Evolutionary conservation across 768 basidiomycete genomes (phyloP).

Genomic region (Russula emetica): DNA sequence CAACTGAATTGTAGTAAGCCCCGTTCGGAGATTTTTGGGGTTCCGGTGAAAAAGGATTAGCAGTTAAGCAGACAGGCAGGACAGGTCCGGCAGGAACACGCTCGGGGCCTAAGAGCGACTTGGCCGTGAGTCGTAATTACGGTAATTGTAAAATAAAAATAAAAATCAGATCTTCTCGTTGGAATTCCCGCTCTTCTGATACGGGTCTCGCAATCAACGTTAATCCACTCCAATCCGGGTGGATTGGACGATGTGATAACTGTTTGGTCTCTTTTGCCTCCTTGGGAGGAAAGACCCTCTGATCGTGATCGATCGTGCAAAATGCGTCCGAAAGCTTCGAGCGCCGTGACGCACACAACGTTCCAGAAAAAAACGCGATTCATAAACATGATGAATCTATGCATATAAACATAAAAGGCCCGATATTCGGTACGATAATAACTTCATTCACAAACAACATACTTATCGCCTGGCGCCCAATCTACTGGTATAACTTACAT

Average conservation of each 20-base stretch:
- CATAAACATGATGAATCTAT: background rate
- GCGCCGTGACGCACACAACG: background rate
- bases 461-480: background rate
- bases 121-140: no score
- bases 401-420: slow-evolving; percentile 15
- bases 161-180: slow-evolving; percentile 1
- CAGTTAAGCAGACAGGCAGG: background rate
- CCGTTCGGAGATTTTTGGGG: background rate
- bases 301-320: background rate
- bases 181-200: background rate
- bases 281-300: background rate
- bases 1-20: no score
- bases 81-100: no score
- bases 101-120: no score
- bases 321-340: background rate
- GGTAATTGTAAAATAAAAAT: background rate
- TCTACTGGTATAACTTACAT: slow-evolving; percentile 14
- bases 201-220: background rate
- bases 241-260: background rate
- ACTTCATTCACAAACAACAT: background rate
- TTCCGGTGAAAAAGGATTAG: background rate
- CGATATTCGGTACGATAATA: slow-evolving; percentile 9
- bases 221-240: background rate
- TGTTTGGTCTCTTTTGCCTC: background rate
- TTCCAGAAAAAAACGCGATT: background rate